A percentile compares a stretch with the other conserved stretches of the same genome.
phyloP scores from a whole-genome alignment of 1,139 yeast genomes.

The Pichia sp. region DNA sequence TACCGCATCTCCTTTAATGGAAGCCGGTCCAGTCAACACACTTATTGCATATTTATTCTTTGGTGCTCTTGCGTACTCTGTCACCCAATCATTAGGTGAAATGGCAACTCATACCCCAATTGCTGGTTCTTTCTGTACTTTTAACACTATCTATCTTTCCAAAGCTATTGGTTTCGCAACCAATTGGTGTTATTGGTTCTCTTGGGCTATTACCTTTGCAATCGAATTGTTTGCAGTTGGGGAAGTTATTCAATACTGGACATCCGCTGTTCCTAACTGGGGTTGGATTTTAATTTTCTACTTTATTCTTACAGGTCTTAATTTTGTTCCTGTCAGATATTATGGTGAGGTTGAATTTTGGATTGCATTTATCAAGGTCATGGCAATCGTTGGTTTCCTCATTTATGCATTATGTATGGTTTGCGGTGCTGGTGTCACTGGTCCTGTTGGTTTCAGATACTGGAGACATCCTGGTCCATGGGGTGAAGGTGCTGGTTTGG shows the following conservation, averaged over 20 bases:
- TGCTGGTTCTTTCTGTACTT: conserved; percentile 57
- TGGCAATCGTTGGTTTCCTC: conserved; percentile 46
- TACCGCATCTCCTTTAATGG: conserved; percentile 39
- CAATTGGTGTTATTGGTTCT: conserved; percentile 81
- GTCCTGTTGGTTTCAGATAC: conserved; percentile 71
- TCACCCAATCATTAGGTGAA: conserved; percentile 68
- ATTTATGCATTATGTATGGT: conserved; percentile 37
- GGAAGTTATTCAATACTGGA: conserved; percentile 70
- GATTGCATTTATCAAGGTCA: conserved; percentile 54
- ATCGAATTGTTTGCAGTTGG: conserved; percentile 77
- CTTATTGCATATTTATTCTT: conserved; percentile 58
- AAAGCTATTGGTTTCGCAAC: conserved; percentile 72
- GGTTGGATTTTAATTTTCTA: conserved; percentile 73
- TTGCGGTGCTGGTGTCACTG: conserved; percentile 38
- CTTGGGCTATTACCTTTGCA: conserved; percentile 81
- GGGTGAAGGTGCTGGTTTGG: conserved; percentile 45
- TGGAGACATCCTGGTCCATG: conserved; percentile 93
- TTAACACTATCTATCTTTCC: conserved; percentile 53
- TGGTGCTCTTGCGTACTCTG: conserved; percentile 56
- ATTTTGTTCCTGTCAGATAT: conserved; percentile 52
- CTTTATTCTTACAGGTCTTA: conserved; percentile 41
- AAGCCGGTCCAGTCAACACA: conserved; percentile 62
- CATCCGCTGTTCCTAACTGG: conserved; percentile 58
- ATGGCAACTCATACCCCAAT: conserved; percentile 74
- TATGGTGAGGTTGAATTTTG: conserved; percentile 66